phyloP scores from a whole-genome alignment of 2,329 filamentous ascomycete species.

The Tolypocladium cylindrosporum region DNA sequence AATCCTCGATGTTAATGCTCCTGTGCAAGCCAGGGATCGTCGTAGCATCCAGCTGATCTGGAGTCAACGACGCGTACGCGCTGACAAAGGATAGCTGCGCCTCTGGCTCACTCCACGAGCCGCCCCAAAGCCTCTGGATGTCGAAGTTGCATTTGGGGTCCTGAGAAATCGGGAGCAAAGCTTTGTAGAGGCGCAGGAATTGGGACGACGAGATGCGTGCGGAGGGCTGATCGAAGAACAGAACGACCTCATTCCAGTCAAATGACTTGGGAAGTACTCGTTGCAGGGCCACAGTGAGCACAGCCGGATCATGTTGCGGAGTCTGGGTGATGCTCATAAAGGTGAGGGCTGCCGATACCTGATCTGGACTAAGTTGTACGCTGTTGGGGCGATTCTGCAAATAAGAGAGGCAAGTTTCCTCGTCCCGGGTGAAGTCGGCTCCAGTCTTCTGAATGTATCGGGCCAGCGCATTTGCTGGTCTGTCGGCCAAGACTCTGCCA shows the following conservation, averaged over 20 bases:
- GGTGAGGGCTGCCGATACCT: constrained; percentile 71
- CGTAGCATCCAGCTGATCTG: constrained; percentile 70
- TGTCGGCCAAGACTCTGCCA: constrained; percentile 52
- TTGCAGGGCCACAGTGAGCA: constrained; percentile 53
- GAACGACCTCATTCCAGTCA: constrained; percentile 62
- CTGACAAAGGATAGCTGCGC: constrained; percentile 91
- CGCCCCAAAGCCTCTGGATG: constrained; percentile 84
- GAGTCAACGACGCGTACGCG: constrained; percentile 68
- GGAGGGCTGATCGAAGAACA: constrained; percentile 70
- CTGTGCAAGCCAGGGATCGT: constrained; percentile 73
- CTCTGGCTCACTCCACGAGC: constrained; percentile 74
- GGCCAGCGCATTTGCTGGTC: constrained; percentile 45
- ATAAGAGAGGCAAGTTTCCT: constrained; percentile 52
- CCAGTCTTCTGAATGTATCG: constrained; percentile 67
- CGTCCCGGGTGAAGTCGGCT: constrained; percentile 61
- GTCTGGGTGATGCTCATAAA: constrained; percentile 51
- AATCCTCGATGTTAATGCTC: constrained; percentile 59
- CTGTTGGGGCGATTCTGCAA: constrained; percentile 42
- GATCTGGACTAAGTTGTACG: constrained; percentile 64
- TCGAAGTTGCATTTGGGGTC: constrained; percentile 50
- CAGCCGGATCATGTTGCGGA: constrained; percentile 38
- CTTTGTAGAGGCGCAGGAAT: constrained; percentile 72
- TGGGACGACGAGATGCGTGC: constrained; percentile 69
- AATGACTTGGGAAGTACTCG: constrained; percentile 54
- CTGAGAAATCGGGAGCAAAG: constrained; percentile 61